These are phyloP conservation scores for Gnomoniopsis smithogilvyi DNA, from an alignment of 2,329 filamentous ascomycete species.

Conservation along the genomic window DNA sequence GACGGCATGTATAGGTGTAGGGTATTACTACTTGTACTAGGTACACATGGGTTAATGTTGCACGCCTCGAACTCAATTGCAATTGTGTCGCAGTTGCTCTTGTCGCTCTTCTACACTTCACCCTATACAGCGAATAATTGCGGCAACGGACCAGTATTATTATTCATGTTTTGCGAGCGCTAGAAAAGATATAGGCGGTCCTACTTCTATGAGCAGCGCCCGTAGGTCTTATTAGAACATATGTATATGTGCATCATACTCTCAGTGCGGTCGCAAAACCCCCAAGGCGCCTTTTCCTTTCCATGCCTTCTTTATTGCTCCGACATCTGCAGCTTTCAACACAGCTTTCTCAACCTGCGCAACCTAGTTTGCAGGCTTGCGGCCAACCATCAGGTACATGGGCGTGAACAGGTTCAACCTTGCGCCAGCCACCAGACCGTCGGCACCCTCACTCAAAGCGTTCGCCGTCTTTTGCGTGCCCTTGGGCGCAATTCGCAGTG, in stretches of 20 bases:
- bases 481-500: constrained; percentile 67
- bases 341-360: not conserved
- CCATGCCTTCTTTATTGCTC: not conserved
- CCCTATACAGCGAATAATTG: too few relatives aligned
- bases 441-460: constrained; percentile 75
- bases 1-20: not conserved
- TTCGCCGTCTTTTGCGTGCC: constrained; percentile 96
- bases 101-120: too few relatives aligned
- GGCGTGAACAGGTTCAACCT: constrained; percentile 93
- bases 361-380: constrained; percentile 64
- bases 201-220: not conserved
- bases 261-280: not conserved
- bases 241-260: constrained; percentile 2
- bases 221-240: constrained; percentile 8
- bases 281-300: not conserved
- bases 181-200: not conserved
- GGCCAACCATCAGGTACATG: constrained; percentile 95
- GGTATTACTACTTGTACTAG: too few relatives aligned
- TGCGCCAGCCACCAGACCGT: constrained; percentile 83
- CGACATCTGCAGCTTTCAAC: not conserved
- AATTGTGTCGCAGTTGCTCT: too few relatives aligned
- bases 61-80: too few relatives aligned
- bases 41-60: too few relatives aligned
- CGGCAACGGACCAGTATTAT: too few relatives aligned
- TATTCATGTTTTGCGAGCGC: not conserved